Base-by-base conservation (phyloP, 2,329 filamentous ascomycete species). In the Karstenula rhodostoma region DNA sequence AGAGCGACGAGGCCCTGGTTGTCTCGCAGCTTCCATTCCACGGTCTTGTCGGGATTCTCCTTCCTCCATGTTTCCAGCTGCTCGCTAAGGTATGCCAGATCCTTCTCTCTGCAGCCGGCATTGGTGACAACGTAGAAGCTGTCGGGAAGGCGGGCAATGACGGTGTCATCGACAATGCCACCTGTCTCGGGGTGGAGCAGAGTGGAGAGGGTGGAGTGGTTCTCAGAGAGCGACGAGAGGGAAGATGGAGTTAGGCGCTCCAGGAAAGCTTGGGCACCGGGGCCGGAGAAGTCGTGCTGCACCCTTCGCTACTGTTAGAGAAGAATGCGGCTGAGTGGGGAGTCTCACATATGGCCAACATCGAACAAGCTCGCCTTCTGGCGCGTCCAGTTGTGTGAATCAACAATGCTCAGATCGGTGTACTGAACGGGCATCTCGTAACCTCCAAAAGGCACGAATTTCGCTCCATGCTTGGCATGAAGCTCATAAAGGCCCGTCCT, bases 391-490 rank as follows among this genome's bases (percentile, higher is more conserved):
- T 89, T 85, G 83, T 98, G 95, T 55, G 93, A 96, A 62, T 93
- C 91, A 67, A 87, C 85, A 65, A 97, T 90, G 68, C 90, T 89
- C 67, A 91, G 85, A 67, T 89, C 86, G 35, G 85, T 80, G 82
- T 98, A 99, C 78, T 95, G 91, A 47, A 99, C 89, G 8, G 95
- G 95, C 93, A 99, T 97, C 69, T 87, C 84, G 82, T 90, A 97
- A 67, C 93, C 93, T 65, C 92, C 94, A 80, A 97, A 99, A n/a
- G 93, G 92, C 52, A 97, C 94, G 88, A 98, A 95, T 82, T 96
- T 97, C 67, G 86, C 95, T 68, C 92, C 92, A 74, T 92, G 84
- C 60, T 87, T 84, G 63, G 94, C 73, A 78, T 96, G 91, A 23
- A 96, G 82, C 70, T 93, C 89, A 78, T 94, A 91, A 23, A 97